Percentiles rank a stretch among this genome's conserved stretches.
Evolutionary conservation across 1,284 basidiomycete genomes (phyloP).

Genomic region (Paramarasmius palmivorus): DNA sequence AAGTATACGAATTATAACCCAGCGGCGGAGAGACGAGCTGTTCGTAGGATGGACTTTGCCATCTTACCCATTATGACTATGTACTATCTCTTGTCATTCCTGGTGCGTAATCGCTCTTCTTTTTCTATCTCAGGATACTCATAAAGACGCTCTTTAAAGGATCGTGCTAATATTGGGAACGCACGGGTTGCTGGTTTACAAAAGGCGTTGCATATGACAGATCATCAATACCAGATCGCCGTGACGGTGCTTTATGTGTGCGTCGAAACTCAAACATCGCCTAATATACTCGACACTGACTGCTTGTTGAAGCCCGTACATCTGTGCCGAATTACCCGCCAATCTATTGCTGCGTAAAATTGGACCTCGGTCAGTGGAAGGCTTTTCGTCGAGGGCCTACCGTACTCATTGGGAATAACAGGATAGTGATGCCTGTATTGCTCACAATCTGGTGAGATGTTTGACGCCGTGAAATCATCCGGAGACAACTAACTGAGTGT

Average conservation of each 20-base stretch:
- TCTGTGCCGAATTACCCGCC: constrained; percentile 53
- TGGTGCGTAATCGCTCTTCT: constrained; percentile 31
- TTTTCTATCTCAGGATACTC: neutral
- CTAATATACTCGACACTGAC: neutral
- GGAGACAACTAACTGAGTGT: no score
- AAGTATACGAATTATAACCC: neutral
- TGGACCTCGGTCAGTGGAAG: constrained; percentile 34
- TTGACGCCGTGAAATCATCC: no score
- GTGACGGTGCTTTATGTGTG: constrained; percentile 53
- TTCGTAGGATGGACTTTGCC: constrained; percentile 29
- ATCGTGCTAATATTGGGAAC: constrained; percentile 44
- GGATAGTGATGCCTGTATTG: constrained; percentile 50
- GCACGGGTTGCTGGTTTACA: constrained; percentile 59
- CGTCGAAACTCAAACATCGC: constrained; percentile 16
- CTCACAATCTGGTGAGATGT: constrained; percentile 40
- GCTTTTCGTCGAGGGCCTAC: no score
- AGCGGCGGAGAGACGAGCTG: constrained; percentile 18
- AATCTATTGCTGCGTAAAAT: constrained; percentile 51
- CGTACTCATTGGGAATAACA: constrained; percentile 5
- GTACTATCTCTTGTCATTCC: constrained; percentile 48
- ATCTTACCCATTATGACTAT: constrained; percentile 36
- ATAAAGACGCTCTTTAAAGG: constrained; percentile 19
- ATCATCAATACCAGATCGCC: constrained; percentile 44
- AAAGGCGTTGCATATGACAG: constrained; percentile 44
- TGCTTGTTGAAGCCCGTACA: constrained; percentile 45